Evolutionary conservation across 2,329 filamentous ascomycete species (phyloP), one percentile per base, ranked within the genome.

Genomic region (Aotearoamyces nothofagi): DNA sequence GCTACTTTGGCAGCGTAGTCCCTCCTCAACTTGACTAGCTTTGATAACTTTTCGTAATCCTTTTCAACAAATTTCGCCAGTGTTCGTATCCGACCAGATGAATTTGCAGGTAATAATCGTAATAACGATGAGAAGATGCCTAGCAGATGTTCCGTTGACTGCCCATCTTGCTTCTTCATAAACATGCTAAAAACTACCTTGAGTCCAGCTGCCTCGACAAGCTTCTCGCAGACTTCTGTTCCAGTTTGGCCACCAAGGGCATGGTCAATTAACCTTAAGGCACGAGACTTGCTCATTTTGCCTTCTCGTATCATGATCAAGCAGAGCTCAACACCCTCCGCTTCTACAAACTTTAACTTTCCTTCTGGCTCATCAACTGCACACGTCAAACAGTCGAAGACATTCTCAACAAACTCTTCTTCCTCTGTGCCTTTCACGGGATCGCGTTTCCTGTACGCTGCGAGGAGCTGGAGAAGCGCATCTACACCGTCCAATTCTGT

Each of bases 41-140:
- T 81, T 5, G 49, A 57, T 20, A 83, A 70, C 60, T 96, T 96
- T 40, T 77, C 82, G 49, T 92, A 93, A 39, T 93, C 75, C 48
- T 83, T 92, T 52, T 98, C 90, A 11, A 93, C 78, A 44, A 96
- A 96, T 47, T 98, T 98, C 26, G 86, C 87, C 4, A 96, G 64
- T 1, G 78, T 69, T 4, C 90, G 71, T 41, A 96, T 92, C 5
- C 90, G 69, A 17, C 75, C 65, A 0, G 81, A 63, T 2, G 81
- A 84, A 17, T 82, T 71, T 10, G 73, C 79, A 0, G 86, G 84
- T 1, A 98, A 54, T 4, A 76, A 63, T 14, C 84, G 75, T 1
- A 98, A 61, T 49, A 98, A 66, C 0, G 79, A 81, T 1, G 80
- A 70, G 38, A 96, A 84, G 7, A 96, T 78, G 6, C 80, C 77